Evolutionary conservation across 192 early-diverging fungal species (phyloP), one percentile per base, ranked within the genome.

Genomic region (Coemansia sp.): DNA sequence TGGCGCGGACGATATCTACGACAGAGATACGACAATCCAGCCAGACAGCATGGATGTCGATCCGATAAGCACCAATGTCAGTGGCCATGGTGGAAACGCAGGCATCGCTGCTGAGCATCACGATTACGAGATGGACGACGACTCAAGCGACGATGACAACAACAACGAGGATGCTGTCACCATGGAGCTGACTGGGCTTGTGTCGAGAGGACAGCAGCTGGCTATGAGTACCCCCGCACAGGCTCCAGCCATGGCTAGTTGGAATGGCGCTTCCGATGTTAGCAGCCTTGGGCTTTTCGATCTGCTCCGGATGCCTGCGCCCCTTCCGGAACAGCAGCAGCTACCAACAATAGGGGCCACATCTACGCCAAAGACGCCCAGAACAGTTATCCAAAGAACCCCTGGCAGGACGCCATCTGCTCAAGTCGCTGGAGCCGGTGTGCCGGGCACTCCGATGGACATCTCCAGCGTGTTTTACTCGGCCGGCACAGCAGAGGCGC

Each of bases 141-240:
- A 50, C 10, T n/a, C 47, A 17, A 52, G 50, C 38, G 55, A 57
- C n/a, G 62, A 50, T 34, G 52, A 38, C 5, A 47, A 64, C 52
- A 47, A 52, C 25, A 41, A 74, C 52, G 72, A 68, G 15, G 72
- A 68, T 41, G 65, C 72, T 3, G 38, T 74, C 5, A 74, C 72
- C 1, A 74, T 74, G 76, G 76, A 79, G 36, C 70, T 79, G 2
- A 79, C 76, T 4, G 76, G 76, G 13, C 50, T 79, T 28, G 61
- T 79, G 20, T 20, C 62, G 19, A 50, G 64, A 19, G 57, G n/a
- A n/a, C 4, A 22, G 6, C 19, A 22, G 6, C 19, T 23, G 17
- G 29, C 45, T 11, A 20, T 48, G 22, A 5, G n/a, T n/a, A 48
- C 22, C 8, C 8, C 1, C 20, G 23, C 45, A 48, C 22, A 48